Percentiles rank a stretch among this genome's conserved stretches.
Conservation (phyloP, 169 alveolate genomes). For the Nephromyces sp. region DNA sequence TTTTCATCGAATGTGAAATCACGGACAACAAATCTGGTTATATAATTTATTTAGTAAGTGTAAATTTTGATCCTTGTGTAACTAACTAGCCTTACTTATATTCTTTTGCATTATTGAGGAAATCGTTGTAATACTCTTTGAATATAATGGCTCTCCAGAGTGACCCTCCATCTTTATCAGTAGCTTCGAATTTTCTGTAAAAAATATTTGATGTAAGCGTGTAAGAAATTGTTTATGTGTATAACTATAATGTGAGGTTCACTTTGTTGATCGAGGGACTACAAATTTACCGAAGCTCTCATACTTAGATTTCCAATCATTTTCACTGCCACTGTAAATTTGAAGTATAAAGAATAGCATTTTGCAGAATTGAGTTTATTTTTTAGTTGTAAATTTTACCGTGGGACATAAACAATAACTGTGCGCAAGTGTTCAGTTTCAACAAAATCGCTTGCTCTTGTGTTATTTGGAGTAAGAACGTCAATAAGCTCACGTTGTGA, state of each 20-base stretch:
- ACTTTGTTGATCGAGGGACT: conserved; percentile 60
- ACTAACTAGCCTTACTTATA: conserved; percentile 7
- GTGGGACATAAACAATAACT: conserved; percentile 51
- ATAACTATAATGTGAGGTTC: too few species aligned
- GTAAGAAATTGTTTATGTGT: too few species aligned
- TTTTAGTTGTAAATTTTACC: not conserved
- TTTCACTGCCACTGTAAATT: conserved; percentile 35
- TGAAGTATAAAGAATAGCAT: not conserved
- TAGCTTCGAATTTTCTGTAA: not conserved
- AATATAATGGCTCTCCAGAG: conserved; percentile 54
- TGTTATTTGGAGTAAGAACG: conserved; percentile 51
- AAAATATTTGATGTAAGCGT: too few species aligned
- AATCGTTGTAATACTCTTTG: conserved; percentile 38
- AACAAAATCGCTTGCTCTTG: conserved; percentile 41
- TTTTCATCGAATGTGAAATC: conserved; percentile 50
- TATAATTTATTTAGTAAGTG: not conserved
- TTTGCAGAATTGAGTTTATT: not conserved
- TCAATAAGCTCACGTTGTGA: conserved; percentile 51
- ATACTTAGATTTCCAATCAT: conserved; percentile 33
- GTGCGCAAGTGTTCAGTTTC: conserved; percentile 54
- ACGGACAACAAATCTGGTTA: conserved; percentile 36
- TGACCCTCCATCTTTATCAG: conserved; percentile 56
- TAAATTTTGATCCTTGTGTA: not conserved
- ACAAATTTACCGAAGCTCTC: conserved; percentile 49
- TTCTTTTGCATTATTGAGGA: conserved; percentile 33